Conservation (phyloP, 768 basidiomycete genomes). For the Suillus placidus region DNA sequence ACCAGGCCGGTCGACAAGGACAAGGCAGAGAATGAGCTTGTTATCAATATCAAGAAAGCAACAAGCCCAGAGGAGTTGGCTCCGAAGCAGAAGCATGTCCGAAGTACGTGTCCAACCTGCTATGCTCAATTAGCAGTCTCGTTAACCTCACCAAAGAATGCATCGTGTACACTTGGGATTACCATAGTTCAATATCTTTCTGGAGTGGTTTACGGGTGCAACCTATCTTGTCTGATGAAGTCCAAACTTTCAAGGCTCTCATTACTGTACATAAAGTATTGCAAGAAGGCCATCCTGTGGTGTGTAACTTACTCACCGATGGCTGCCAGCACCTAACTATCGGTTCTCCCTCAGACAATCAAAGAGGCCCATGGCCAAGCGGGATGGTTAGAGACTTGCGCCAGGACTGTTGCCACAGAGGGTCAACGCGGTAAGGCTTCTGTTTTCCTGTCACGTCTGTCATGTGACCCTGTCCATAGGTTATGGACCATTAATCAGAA, state of each 20-base stretch:
- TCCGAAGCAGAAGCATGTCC: constrained; percentile 99
- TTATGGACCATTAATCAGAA: constrained; percentile 89
- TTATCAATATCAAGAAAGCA: constrained; percentile 97
- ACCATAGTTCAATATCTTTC: constrained; percentile 95
- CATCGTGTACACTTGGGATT: constrained; percentile 99
- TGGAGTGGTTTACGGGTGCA: constrained; percentile 98
- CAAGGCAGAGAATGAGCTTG: constrained; percentile 93
- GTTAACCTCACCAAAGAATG: constrained; percentile 62
- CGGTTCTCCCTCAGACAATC: constrained; percentile 63
- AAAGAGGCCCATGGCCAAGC: constrained; percentile 98
- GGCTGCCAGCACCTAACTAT: constrained; percentile 13
- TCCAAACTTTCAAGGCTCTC: constrained; percentile 97
- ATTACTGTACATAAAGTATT: constrained; percentile 98
- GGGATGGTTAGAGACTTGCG: constrained; percentile 97
- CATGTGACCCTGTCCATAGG: constrained; percentile 48
- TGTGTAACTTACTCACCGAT: constrained; percentile 37
- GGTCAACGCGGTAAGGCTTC: constrained; percentile 66
- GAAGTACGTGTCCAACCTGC: constrained; percentile 64
- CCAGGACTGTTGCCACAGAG: constrained; percentile 81
- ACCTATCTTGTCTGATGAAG: constrained; percentile 95
- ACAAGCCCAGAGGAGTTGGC: constrained; percentile 94
- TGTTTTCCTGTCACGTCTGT: constrained; percentile 7
- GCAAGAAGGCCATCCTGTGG: constrained; percentile 96
- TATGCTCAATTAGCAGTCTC: constrained; percentile 9
- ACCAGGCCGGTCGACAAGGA: constrained; percentile 98